Conservation (phyloP, 441 rosid species). For the Arabidopsis lyrata region DNA sequence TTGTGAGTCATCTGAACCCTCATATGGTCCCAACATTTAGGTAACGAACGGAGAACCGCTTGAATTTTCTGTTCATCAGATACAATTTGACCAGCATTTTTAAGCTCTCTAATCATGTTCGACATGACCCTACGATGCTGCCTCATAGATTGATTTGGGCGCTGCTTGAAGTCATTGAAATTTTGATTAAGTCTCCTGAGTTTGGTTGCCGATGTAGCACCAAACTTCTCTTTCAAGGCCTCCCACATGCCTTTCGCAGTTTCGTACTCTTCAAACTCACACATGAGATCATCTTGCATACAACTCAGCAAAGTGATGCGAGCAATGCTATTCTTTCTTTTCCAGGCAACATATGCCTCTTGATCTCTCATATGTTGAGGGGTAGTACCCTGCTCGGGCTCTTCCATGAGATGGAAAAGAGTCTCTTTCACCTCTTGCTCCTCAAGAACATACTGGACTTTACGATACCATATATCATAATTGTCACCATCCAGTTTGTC, state of each 20-base stretch:
- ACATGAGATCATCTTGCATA: background rate
- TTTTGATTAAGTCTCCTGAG: background rate
- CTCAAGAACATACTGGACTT: slow-evolving; percentile 25
- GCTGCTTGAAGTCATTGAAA: too few species aligned
- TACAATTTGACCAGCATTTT: background rate
- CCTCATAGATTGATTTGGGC: slow-evolving; percentile 1
- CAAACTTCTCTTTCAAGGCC: slow-evolving; percentile 9
- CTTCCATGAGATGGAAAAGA: too few species aligned
- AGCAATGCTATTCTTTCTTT: too few species aligned
- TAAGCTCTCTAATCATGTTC: slow-evolving; percentile 14
- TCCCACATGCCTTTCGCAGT: background rate
- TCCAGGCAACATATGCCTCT: too few species aligned
- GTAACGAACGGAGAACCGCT: background rate
- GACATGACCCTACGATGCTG: slow-evolving; percentile 13
- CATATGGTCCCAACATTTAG: background rate
- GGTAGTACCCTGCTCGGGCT: too few species aligned
- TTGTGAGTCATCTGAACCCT: background rate
- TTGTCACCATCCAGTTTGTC: slow-evolving; percentile 23
- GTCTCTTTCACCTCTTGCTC: slow-evolving; percentile 11
- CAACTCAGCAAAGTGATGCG: too few species aligned
- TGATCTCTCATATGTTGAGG: too few species aligned
- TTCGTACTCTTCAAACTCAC: slow-evolving; percentile 4
- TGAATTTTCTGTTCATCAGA: slow-evolving; percentile 9
- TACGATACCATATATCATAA: slow-evolving; percentile 26
- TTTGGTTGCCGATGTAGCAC: background rate